These are phyloP conservation scores for Backusella liffmaniae DNA, from an alignment of 192 early-diverging fungal genomes.

Conservation along the genomic window DNA sequence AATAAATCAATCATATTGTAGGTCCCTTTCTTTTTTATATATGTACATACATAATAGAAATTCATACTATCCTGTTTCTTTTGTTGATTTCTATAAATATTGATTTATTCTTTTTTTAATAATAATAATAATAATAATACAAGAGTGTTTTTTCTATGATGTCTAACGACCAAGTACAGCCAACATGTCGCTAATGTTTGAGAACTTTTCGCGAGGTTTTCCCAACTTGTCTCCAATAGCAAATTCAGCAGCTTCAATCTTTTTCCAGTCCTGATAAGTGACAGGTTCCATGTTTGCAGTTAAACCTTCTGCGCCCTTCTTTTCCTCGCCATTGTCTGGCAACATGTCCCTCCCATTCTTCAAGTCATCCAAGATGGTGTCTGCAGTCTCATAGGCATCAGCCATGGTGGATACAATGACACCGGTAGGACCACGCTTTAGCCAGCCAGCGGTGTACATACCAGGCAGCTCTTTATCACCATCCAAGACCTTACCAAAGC, in stretches of 20 bases:
- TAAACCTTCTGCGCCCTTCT: conserved; percentile 29
- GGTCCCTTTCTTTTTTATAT: too few species aligned
- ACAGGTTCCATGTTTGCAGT: conserved; percentile 48
- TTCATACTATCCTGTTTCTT: too few species aligned
- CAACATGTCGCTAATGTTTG: conserved; percentile 61
- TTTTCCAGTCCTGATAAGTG: conserved; percentile 79
- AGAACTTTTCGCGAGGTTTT: conserved; percentile 88
- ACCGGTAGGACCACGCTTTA: conserved; percentile 92
- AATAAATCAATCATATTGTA: background rate
- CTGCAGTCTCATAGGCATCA: conserved; percentile 89
- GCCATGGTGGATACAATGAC: conserved; percentile 95
- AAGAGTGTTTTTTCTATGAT: background rate
- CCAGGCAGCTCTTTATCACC: conserved; percentile 45
- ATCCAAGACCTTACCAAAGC: conserved; percentile 58
- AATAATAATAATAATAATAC: background rate
- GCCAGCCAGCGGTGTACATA: conserved; percentile 90
- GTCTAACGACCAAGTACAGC: conserved; percentile 15
- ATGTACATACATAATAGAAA: too few species aligned
- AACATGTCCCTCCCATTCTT: conserved; percentile 43
- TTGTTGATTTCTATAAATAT: too few species aligned
- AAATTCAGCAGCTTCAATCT: conserved; percentile 74
- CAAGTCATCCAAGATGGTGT: conserved; percentile 66
- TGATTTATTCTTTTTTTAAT: too few species aligned
- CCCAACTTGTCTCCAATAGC: conserved; percentile 55
- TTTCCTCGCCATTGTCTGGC: background rate